A percentile compares a stretch with the other conserved stretches of the same genome.
Evolutionary conservation across 495 filamentous ascomycete genomes (phyloP).

Genomic region (Clohesyomyces aquaticus): DNA sequence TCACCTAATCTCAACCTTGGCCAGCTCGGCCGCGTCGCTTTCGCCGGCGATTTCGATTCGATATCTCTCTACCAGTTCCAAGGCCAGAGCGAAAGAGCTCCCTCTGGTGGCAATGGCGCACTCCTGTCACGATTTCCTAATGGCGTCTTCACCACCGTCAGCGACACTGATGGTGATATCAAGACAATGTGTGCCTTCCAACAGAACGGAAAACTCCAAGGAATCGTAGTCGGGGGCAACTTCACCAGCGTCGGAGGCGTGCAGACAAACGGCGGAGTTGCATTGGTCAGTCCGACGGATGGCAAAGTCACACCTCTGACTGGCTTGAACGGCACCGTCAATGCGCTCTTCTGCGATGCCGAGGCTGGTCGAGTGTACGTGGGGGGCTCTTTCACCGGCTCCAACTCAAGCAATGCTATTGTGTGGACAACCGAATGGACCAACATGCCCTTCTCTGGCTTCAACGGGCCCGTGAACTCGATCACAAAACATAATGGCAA

Average conservation of each 20-base stretch:
- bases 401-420: slow-evolving; percentile 84
- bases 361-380: slow-evolving; percentile 85
- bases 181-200: slow-evolving; percentile 83
- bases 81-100: slow-evolving; percentile 70
- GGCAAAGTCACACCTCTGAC: slow-evolving; percentile 68
- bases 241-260: slow-evolving; percentile 88
- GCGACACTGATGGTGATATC: slow-evolving; percentile 79
- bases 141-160: slow-evolving; percentile 74
- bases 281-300: slow-evolving; percentile 73
- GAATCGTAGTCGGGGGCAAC: slow-evolving; percentile 87
- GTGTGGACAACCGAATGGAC: slow-evolving; percentile 82
- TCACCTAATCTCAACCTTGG: slow-evolving; percentile 79
- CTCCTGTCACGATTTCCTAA: slow-evolving; percentile 84
- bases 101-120: slow-evolving; percentile 74
- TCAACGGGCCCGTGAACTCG: slow-evolving; percentile 89
- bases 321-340: slow-evolving; percentile 81
- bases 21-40: slow-evolving; percentile 79
- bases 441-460: slow-evolving; percentile 85
- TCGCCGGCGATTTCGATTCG: slow-evolving; percentile 88
- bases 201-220: slow-evolving; percentile 64
- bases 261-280: slow-evolving; percentile 73
- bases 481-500: slow-evolving; percentile 80
- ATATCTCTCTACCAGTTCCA: slow-evolving; percentile 87
- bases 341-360: slow-evolving; percentile 79
- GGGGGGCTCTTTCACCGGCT: slow-evolving; percentile 79